Evolutionary conservation across 2,329 filamentous ascomycete genomes (phyloP), one percentile per base, ranked within the genome.

Genomic region (Penicillium aurantiogriseum): DNA sequence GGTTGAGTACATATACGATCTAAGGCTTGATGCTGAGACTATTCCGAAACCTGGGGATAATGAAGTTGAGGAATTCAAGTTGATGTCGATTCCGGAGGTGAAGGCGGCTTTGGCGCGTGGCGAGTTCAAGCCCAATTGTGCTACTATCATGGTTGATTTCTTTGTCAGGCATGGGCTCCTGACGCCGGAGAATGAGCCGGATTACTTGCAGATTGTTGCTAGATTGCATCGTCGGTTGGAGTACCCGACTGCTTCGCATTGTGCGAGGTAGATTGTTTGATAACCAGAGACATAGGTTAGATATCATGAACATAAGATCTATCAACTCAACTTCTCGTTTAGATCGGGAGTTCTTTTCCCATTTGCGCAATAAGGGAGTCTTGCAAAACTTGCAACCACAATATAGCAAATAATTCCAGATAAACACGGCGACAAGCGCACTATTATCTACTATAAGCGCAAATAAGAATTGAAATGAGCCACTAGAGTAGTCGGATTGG

Each of bases 61-160:
- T 52, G 94, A 99, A 77, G 94, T 96, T 5, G 90, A 92, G 69
- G 85, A 86, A 60, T 97, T 97, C 72, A 83, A 85, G 70, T 80
- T 97, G 57, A 87, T 86, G 83, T 86, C 83, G 1, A 81, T 97
- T 40, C 84, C 89, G n/a, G 84, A 96, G 74, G 85, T 95, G 44
- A 84, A 87, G 73, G 79, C 81, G 56, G 86, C 88, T 44, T 77
- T 99, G 69, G 82, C 81, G 17, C 78, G 80, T 51, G 91, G 90
- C 15, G 84, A 88, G 66, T 99, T 93, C 80, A 99, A 99, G 80
- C 89, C 92, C 2, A 97, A 97, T 73, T 97, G 92, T 74, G 88
- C 90, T 15, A 73, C 94, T 57, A 85, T 96, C 47, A 77, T 94
- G 71, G 76, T 97, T 45, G 92, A 97, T 73, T 99, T 97, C 77